These are phyloP conservation scores for Ophiosphaerella narmari DNA, from an alignment of 2,329 filamentous ascomycete genomes.

Conservation along the genomic window DNA sequence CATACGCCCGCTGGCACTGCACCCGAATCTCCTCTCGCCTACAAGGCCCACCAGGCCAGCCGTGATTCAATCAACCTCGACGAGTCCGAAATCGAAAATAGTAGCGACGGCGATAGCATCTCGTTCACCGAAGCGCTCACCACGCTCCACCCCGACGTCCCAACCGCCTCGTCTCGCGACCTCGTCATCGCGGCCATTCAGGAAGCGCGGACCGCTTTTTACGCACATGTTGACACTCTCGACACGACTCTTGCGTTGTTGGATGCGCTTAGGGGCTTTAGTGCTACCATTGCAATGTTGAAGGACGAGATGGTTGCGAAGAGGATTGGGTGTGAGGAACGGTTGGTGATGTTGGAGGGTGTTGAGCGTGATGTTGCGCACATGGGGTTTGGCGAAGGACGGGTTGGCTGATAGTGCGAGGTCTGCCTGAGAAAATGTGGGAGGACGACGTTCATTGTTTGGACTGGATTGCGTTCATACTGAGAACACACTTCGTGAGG, in stretches of 20 bases:
- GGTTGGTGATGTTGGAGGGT: slow-evolving; percentile 8
- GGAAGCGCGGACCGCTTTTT: slow-evolving; percentile 5
- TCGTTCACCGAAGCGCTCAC: slow-evolving; percentile 1
- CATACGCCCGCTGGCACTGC: not conserved
- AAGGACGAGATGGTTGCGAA: slow-evolving; percentile 14
- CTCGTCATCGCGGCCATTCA: slow-evolving; percentile 14
- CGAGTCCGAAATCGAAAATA: slow-evolving; percentile 3
- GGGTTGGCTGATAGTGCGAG: too few species aligned
- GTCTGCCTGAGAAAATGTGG: too few species aligned
- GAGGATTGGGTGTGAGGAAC: slow-evolving; percentile 12
- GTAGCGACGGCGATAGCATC: not conserved
- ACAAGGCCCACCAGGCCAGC: not conserved
- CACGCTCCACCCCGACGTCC: slow-evolving; percentile 2
- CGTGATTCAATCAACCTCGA: slow-evolving; percentile 3
- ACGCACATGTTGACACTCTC: slow-evolving; percentile 18
- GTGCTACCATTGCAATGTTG: slow-evolving; percentile 14
- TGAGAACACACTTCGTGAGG: too few species aligned
- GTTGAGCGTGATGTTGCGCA: slow-evolving; percentile 5
- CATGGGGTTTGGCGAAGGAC: not conserved
- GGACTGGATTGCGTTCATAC: too few species aligned
- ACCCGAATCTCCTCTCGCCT: not conserved
- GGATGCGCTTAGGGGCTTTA: slow-evolving; percentile 15
- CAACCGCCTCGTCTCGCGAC: slow-evolving; percentile 7
- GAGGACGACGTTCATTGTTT: too few species aligned
- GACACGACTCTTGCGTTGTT: slow-evolving; percentile 15